Evolutionary conservation across 2,329 filamentous ascomycete species (phyloP).

Genomic region (Apiospora kogelbergensis): DNA sequence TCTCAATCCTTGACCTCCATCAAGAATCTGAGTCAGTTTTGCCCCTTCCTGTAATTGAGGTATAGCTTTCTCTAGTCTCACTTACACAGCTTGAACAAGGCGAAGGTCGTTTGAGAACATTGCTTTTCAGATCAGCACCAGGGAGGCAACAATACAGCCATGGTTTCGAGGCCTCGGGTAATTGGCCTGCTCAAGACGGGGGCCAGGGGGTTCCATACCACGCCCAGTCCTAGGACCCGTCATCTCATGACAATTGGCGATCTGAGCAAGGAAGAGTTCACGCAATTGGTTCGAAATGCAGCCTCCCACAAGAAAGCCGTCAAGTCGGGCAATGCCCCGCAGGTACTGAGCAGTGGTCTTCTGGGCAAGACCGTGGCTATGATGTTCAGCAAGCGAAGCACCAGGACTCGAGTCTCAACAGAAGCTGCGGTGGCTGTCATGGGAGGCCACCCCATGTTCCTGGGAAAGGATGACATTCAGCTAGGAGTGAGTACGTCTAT

Average conservation of each 20-base stretch:
- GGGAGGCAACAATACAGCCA: neutral
- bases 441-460: conserved; percentile 93
- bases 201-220: conserved; percentile 7
- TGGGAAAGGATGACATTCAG: conserved; percentile 95
- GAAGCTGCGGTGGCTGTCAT: conserved; percentile 87
- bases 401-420: conserved; percentile 88
- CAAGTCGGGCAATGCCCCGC: conserved; percentile 66
- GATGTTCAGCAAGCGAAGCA: conserved; percentile 96
- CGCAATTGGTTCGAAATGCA: conserved; percentile 80
- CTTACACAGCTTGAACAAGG: conserved; percentile 2
- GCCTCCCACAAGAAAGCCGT: conserved; percentile 72
- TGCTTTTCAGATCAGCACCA: neutral
- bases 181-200: conserved; percentile 11
- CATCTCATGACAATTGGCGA: conserved; percentile 93
- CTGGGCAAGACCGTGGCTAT: conserved; percentile 82
- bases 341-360: conserved; percentile 61
- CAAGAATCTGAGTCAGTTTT: neutral
- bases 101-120: neutral
- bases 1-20: neutral
- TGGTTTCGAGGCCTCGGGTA: conserved; percentile 8
- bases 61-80: neutral
- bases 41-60: neutral
- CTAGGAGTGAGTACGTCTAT: conserved; percentile 64
- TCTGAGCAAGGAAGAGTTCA: conserved; percentile 76
- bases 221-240: conserved; percentile 40